These are phyloP conservation scores for Colletotrichum musicola DNA, from an alignment of 2,329 filamentous ascomycete species.

Conservation along the genomic window DNA sequence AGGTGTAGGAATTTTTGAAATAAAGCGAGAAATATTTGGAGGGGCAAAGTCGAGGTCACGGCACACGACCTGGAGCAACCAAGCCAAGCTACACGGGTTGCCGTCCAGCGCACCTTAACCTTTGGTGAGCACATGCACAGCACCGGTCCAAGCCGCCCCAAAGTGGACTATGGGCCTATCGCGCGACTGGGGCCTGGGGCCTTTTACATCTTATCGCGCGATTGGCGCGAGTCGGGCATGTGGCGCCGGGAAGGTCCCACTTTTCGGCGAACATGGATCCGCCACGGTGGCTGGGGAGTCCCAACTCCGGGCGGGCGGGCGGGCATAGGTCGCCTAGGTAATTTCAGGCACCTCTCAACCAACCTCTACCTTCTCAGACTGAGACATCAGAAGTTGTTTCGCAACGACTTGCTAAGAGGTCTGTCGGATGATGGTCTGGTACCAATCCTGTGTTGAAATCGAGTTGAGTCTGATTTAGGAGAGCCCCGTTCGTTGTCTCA, in stretches of 20 bases:
- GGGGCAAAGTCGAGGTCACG: slow-evolving; percentile 32
- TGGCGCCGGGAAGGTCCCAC: slow-evolving; percentile 20
- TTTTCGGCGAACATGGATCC: neutral
- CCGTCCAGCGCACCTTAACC: neutral
- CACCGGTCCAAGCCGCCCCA: slow-evolving; percentile 25
- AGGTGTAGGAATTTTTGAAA: slow-evolving; percentile 5
- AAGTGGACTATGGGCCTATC: slow-evolving; percentile 27
- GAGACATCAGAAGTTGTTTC: too few species aligned
- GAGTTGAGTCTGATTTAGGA: too few species aligned
- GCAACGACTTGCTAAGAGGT: too few species aligned
- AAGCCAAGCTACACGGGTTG: slow-evolving; percentile 1
- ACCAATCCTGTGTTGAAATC: too few species aligned
- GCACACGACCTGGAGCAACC: slow-evolving; percentile 30
- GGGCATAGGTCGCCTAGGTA: neutral
- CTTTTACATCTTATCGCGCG: slow-evolving; percentile 30
- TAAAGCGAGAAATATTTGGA: slow-evolving; percentile 32
- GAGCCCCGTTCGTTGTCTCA: too few species aligned
- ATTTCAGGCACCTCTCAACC: neutral
- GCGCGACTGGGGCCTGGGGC: slow-evolving; percentile 7
- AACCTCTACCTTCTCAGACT: neutral
- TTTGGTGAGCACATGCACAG: slow-evolving; percentile 33
- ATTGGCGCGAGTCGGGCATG: slow-evolving; percentile 32
- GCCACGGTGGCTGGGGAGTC: slow-evolving; percentile 36
- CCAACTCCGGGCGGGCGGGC: neutral
- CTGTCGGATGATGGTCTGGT: too few species aligned